Percentiles rank a stretch among this genome's conserved stretches.
Evolutionary conservation across 441 rosid species (phyloP).

Genomic region (Croton setiger): DNA sequence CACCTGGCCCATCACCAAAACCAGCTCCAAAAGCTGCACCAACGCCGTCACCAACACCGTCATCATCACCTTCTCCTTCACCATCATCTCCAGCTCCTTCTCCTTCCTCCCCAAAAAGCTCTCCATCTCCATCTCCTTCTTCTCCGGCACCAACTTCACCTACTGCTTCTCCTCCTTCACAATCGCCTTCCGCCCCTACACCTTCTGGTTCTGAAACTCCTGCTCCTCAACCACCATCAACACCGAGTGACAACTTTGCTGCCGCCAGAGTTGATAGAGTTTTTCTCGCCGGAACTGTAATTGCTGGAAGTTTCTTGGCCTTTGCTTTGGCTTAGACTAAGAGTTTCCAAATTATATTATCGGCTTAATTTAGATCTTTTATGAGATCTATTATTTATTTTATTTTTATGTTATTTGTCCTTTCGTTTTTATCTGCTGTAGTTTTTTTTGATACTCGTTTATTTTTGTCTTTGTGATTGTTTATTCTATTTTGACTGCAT

Average conservation of each 20-base stretch:
- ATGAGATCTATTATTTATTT: constrained; percentile 19
- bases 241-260: constrained; percentile 43
- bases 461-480: constrained; percentile 26
- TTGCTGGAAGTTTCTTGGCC: constrained; percentile 54
- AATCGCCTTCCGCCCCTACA: constrained; percentile 38
- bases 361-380: constrained; percentile 25
- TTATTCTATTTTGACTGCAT: constrained; percentile 18
- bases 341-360: constrained; percentile 10
- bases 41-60: constrained; percentile 26
- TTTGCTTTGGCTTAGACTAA: constrained; percentile 62
- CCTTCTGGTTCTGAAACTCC: constrained; percentile 7
- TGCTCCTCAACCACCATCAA: constrained; percentile 18
- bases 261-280: constrained; percentile 35
- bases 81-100: constrained; percentile 34
- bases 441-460: constrained; percentile 9
- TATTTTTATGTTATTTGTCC: constrained; percentile 15
- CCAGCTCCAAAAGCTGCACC: constrained; percentile 32
- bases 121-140: constrained; percentile 32
- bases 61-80: constrained; percentile 31
- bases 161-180: constrained; percentile 27
- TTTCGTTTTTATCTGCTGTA: neutral
- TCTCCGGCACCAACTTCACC: constrained; percentile 33
- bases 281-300: constrained; percentile 44
- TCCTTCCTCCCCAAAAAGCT: constrained; percentile 27
- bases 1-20: constrained; percentile 46